Conservation (phyloP, 164 flowering plant genomes). For the Nymphaea thermarum region DNA sequence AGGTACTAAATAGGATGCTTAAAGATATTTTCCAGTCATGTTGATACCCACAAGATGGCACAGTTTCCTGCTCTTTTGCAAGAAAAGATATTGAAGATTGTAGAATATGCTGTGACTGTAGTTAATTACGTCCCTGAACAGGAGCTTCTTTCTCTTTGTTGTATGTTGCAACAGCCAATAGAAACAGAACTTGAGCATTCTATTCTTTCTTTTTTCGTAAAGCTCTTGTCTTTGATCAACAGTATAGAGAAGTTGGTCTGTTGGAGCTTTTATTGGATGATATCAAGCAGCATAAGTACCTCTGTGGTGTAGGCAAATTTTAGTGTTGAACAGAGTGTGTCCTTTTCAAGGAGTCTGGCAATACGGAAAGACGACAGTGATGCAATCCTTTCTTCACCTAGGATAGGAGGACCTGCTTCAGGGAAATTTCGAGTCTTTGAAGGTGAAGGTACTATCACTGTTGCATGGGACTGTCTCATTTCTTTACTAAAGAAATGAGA, state of each 20-base stretch:
- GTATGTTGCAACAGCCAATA: conserved; percentile 85
- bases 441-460: conserved; percentile 49
- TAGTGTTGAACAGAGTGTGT: conserved; percentile 34
- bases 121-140: conserved; percentile 97
- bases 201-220: conserved; percentile 89
- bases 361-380: conserved; percentile 71
- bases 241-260: conserved; percentile 96
- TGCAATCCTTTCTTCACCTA: conserved; percentile 82
- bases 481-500: conserved; percentile 86
- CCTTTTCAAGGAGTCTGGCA: conserved; percentile 68
- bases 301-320: conserved; percentile 47
- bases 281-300: conserved; percentile 73
- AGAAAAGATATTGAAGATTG: too few relatives aligned
- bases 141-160: conserved; percentile 92
- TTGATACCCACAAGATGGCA: too few relatives aligned
- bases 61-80: too few relatives aligned
- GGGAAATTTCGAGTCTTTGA: conserved; percentile 81
- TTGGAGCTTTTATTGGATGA: conserved; percentile 89
- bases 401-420: conserved; percentile 59
- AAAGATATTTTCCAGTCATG: too few relatives aligned
- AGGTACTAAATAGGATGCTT: too few relatives aligned
- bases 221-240: conserved; percentile 92
- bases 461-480: conserved; percentile 92
- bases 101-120: too few relatives aligned
- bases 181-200: conserved; percentile 72